phyloP scores from a whole-genome alignment of 2,329 filamentous ascomycete genomes.

The Podosphaera leucotricha region DNA sequence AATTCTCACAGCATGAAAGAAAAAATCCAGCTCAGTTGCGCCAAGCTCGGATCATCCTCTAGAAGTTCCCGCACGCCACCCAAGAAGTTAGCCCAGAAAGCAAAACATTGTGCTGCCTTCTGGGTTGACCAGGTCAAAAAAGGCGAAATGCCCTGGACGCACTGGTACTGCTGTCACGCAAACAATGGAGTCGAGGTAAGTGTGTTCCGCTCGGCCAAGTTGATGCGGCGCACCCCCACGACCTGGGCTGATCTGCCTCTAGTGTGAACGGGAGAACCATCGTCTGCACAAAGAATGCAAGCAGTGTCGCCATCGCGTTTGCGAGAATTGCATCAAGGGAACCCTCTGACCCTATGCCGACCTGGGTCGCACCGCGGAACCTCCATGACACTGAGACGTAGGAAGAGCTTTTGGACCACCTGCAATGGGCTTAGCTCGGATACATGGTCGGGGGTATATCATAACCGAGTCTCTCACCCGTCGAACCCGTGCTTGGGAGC shows the following conservation, averaged over 20 bases:
- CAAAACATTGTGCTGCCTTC: constrained; percentile 2
- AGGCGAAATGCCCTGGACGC: constrained; percentile 7
- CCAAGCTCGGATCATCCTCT: background rate
- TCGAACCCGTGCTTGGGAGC: too few species aligned
- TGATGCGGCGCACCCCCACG: background rate
- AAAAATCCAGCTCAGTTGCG: background rate
- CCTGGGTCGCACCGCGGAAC: background rate
- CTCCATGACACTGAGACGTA: background rate
- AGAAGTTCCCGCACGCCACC: background rate
- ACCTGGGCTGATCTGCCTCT: background rate
- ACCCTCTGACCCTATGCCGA: background rate
- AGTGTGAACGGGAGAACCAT: constrained; percentile 7
- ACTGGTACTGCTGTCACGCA: constrained; percentile 7
- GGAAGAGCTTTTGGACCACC: background rate
- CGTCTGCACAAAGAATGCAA: constrained; percentile 6
- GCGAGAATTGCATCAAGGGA: constrained; percentile 6
- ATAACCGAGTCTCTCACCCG: too few species aligned
- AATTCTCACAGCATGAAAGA: background rate
- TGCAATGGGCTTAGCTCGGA: background rate
- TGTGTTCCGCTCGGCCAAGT: background rate
- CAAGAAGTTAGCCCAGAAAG: constrained; percentile 1
- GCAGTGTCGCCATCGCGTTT: constrained; percentile 6
- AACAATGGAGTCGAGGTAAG: constrained; percentile 4
- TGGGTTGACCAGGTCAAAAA: constrained; percentile 6
- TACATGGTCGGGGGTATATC: too few species aligned